Conservation (phyloP, 179 eudicot genomes). For the Carnegiea gigantea region DNA sequence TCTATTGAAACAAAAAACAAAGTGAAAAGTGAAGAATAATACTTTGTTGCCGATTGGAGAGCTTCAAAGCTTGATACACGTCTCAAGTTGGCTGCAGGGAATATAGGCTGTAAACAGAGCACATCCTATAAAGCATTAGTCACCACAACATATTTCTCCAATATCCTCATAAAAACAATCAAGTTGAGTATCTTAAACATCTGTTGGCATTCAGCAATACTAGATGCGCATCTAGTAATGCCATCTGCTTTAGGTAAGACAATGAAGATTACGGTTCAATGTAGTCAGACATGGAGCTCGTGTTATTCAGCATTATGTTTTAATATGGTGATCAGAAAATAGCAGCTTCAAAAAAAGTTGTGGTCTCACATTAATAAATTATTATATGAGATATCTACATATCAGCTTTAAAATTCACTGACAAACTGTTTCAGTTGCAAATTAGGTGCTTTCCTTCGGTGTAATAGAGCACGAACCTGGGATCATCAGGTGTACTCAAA, state of each 20-base stretch:
- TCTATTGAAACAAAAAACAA: background rate
- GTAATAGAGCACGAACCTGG: too few relatives aligned
- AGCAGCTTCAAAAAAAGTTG: too few relatives aligned
- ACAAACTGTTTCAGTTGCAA: background rate
- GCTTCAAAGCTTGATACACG: slow-evolving; percentile 82
- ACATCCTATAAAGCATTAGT: background rate
- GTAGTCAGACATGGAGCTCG: background rate
- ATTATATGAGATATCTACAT: too few relatives aligned
- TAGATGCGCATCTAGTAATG: background rate
- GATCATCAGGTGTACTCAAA: too few relatives aligned
- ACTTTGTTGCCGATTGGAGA: slow-evolving; percentile 79
- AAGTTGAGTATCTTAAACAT: background rate
- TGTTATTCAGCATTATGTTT: too few relatives aligned
- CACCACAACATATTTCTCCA: slow-evolving; percentile 4
- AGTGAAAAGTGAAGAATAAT: slow-evolving; percentile 12
- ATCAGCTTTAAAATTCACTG: too few relatives aligned
- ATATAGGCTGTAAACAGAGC: slow-evolving; percentile 11
- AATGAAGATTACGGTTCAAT: background rate
- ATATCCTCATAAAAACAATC: background rate
- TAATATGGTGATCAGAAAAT: too few relatives aligned
- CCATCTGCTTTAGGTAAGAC: background rate
- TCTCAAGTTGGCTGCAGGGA: slow-evolving; percentile 67
- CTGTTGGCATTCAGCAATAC: background rate
- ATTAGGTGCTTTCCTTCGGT: too few relatives aligned
- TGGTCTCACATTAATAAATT: too few relatives aligned